phyloP scores from a whole-genome alignment of 108 stramenopile species.

The Discostella stelligeroides region DNA sequence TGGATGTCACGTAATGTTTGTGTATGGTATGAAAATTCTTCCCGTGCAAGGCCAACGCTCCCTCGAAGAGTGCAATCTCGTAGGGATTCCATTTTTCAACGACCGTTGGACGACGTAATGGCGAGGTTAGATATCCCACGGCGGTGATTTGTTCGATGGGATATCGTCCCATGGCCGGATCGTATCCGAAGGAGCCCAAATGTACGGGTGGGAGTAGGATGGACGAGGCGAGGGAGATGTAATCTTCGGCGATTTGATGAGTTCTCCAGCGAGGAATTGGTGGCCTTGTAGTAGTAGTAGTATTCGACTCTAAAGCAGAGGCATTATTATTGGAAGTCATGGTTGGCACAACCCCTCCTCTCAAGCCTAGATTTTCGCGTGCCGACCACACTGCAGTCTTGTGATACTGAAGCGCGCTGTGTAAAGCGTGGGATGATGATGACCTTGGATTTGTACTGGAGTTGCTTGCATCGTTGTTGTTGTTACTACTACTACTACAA shows the following conservation, averaged over 20 bases:
- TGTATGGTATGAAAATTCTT: constrained; percentile 80
- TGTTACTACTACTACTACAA: no score
- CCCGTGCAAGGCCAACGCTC: constrained; percentile 75
- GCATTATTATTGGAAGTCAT: background rate
- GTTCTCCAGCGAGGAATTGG: constrained; percentile 27
- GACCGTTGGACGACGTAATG: constrained; percentile 72
- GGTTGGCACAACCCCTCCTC: background rate
- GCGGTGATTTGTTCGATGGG: constrained; percentile 64
- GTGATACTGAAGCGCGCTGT: no score
- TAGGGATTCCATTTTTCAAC: constrained; percentile 89
- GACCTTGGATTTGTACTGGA: no score
- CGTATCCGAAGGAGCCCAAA: constrained; percentile 61
- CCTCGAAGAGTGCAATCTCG: constrained; percentile 90
- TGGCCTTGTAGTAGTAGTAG: background rate
- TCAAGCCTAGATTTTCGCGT: constrained; percentile 21
- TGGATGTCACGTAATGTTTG: constrained; percentile 68
- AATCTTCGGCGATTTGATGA: constrained; percentile 79
- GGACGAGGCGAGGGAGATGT: constrained; percentile 58
- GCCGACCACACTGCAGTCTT: constrained; percentile 32
- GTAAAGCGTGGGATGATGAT: no score
- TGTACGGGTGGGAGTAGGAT: constrained; percentile 52
- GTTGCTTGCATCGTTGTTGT: no score
- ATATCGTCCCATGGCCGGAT: constrained; percentile 46
- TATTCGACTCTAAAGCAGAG: constrained; percentile 12
- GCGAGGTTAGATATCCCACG: constrained; percentile 66